These are phyloP conservation scores for Sclerotinia nivalis DNA, from an alignment of 2,329 filamentous ascomycete species.

Conservation along the genomic window DNA sequence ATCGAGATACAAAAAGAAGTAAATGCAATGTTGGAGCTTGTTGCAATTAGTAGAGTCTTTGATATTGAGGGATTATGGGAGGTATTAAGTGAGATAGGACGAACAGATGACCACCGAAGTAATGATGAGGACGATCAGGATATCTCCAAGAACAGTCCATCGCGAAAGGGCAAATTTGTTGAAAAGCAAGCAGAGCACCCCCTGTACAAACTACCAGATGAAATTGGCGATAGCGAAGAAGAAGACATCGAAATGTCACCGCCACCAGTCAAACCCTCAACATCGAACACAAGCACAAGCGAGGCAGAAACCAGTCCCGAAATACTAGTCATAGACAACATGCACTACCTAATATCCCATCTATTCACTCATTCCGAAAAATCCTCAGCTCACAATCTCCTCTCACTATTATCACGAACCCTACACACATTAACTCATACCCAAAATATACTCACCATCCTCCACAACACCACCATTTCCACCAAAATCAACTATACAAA, in stretches of 20 bases:
- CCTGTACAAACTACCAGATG: slow-evolving; percentile 31
- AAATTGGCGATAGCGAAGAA: slow-evolving; percentile 40
- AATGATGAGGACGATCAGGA: background rate
- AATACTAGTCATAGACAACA: slow-evolving; percentile 57
- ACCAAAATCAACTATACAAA: slow-evolving; percentile 23
- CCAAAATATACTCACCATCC: slow-evolving; percentile 51
- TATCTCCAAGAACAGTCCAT: background rate
- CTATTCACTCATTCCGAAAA: slow-evolving; percentile 52
- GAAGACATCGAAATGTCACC: slow-evolving; percentile 5
- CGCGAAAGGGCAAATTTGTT: background rate
- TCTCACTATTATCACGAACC: slow-evolving; percentile 51
- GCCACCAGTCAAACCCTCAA: background rate
- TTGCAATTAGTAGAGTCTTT: slow-evolving; percentile 58
- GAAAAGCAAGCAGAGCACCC: background rate
- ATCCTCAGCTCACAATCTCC: slow-evolving; percentile 50
- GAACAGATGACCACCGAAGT: background rate
- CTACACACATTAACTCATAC: slow-evolving; percentile 50
- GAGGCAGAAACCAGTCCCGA: slow-evolving; percentile 36
- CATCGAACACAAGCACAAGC: slow-evolving; percentile 1
- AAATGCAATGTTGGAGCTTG: slow-evolving; percentile 47
- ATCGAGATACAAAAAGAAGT: slow-evolving; percentile 28
- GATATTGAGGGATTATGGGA: slow-evolving; percentile 60
- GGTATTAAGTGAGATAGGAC: slow-evolving; percentile 52
- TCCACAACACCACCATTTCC: slow-evolving; percentile 54
- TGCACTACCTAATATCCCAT: slow-evolving; percentile 52